Conservation (phyloP, 2,329 filamentous ascomycete species). For the Fonsecaea monophora region DNA sequence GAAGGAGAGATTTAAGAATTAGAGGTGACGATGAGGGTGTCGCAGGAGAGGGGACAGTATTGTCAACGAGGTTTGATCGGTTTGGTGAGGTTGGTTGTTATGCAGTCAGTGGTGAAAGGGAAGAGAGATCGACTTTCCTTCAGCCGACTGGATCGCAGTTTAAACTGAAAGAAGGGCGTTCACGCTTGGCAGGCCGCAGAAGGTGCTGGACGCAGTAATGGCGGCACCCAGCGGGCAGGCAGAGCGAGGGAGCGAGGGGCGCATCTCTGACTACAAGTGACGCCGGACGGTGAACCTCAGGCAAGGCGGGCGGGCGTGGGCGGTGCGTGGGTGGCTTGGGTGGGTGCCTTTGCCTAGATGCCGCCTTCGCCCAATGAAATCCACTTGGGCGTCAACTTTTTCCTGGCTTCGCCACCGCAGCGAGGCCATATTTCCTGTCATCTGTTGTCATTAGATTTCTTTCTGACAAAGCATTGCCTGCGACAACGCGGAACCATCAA, state of each 20-base stretch:
- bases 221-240: background rate
- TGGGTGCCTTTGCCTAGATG: conserved; percentile 2
- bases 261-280: background rate
- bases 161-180: conserved; percentile 9
- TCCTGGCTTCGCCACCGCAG: conserved; percentile 14
- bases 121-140: conserved; percentile 23
- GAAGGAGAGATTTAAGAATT: conserved; percentile 5
- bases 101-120: conserved; percentile 22
- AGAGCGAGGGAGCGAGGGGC: background rate
- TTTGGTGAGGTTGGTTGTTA: conserved; percentile 13
- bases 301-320: conserved; percentile 3
- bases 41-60: conserved; percentile 11
- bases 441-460: conserved; percentile 2
- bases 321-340: conserved; percentile 1
- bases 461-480: conserved; percentile 11
- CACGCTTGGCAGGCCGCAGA: conserved; percentile 7
- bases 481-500: background rate
- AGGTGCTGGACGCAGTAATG: conserved; percentile 1
- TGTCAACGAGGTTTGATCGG: conserved; percentile 27
- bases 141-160: conserved; percentile 9
- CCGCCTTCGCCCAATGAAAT: conserved; percentile 8
- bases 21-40: conserved; percentile 18
- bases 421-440: background rate
- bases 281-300: conserved; percentile 2
- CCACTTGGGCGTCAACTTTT: conserved; percentile 15